A percentile compares a stretch with the other conserved stretches of the same genome.
Conservation (phyloP, 345 rosid species). For the Jatropha curcas region DNA sequence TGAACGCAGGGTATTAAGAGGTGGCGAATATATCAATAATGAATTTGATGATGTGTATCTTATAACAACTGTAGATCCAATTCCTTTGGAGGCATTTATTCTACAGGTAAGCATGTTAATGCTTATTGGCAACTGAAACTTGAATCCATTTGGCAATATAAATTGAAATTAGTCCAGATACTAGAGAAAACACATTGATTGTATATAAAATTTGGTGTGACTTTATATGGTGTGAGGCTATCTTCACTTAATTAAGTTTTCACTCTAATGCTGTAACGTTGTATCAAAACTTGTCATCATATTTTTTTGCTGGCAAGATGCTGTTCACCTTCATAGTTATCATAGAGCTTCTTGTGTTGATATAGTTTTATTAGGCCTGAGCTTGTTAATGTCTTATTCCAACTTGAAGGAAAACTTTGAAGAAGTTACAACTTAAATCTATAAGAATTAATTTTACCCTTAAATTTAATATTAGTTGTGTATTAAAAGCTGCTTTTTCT, state of each 20-base stretch:
- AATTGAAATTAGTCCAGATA: background rate
- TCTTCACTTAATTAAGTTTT: background rate
- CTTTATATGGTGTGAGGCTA: background rate
- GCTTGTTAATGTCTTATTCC: background rate
- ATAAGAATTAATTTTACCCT: background rate
- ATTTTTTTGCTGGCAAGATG: background rate
- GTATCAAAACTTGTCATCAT: background rate
- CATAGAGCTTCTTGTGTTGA: background rate
- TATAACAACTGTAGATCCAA: constrained; percentile 73
- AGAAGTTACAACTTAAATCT: background rate
- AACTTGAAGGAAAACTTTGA: background rate
- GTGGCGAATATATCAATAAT: constrained; percentile 79
- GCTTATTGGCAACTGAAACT: background rate
- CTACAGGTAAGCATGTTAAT: constrained; percentile 66
- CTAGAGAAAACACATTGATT: background rate
- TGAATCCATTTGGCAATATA: background rate
- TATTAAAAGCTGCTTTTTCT: background rate
- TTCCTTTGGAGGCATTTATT: constrained; percentile 84
- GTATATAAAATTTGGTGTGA: background rate
- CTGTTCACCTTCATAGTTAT: background rate
- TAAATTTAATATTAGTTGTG: background rate
- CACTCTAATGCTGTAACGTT: background rate
- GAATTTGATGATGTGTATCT: constrained; percentile 87
- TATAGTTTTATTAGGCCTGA: background rate
- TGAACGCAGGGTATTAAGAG: constrained; percentile 62